Base-by-base conservation (phyloP, 176 grass and related monocot genomes). In the Chrysopogon serrulatus region DNA sequence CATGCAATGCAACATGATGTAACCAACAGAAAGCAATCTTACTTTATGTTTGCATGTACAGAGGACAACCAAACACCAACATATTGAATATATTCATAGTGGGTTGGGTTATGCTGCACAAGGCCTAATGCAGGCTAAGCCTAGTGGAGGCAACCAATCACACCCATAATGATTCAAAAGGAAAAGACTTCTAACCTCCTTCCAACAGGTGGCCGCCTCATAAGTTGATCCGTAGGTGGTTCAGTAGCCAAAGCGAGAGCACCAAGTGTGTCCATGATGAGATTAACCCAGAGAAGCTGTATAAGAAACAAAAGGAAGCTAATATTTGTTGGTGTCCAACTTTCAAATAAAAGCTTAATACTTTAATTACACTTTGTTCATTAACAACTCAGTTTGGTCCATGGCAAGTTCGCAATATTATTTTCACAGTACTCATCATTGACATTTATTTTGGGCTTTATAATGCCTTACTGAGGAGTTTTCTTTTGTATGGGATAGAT, bases 211-310 rank as follows among this genome's bases (percentile, higher is more conserved):
- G 24, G 10, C 9, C 77, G 85, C 74, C 75, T 92, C 96, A 98
- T 94, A 71, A 94, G 91, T 45, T 92, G 74, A 74, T 98, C 91
- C 10, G 93, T 96, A 53, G 96, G 96, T 81, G 93, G 89, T 92
- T 98, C 96, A 26, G 96, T 98, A 19, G 96, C 96, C 87, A 98
- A 95, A 57, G 96, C 96, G 74, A 98, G 89, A 78, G 96, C 96
- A 47, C 96, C 96, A 74, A 98, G 96, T 41, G 96, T 98, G 80
- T 98, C 96, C 96, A 98, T 98, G 21, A 98, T 98, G 65, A 98
- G 93, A 79, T 98, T 98, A 72, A 98, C 93, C 96, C 96, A 98
- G 37, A 98, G 87, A 87, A 98, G 93, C 96, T 98, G 87, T 65
- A 69, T 85, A 12, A 84, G 35, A 53, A 84, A 65, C 75, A 69